A percentile compares a stretch with the other conserved stretches of the same genome.
Conservation (phyloP, 768 basidiomycete genomes). For the Leccinum longicurvipes region DNA sequence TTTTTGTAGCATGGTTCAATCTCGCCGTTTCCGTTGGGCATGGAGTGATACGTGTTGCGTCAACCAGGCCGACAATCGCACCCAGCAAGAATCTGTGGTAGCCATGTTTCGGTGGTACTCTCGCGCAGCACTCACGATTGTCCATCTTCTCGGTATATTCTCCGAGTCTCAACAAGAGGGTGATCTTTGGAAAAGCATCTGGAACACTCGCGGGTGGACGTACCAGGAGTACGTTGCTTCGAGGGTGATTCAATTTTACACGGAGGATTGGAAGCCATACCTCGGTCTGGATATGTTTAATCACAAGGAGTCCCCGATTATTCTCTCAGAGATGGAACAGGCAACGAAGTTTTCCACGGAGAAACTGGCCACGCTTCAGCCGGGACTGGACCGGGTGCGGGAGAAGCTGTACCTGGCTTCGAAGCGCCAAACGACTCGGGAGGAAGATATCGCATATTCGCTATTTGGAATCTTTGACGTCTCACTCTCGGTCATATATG, state of each 20-base stretch:
- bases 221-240: background rate
- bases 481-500: no score
- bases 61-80: background rate
- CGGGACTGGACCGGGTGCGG: no score
- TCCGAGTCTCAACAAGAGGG: background rate
- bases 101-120: background rate
- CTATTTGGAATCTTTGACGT: no score
- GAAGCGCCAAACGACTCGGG: no score
- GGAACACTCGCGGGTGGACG: background rate
- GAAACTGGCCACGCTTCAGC: no score
- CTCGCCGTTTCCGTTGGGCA: background rate
- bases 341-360: no score
- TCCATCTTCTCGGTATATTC: background rate
- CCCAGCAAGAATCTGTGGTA: background rate
- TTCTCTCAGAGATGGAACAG: background rate
- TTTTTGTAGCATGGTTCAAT: background rate
- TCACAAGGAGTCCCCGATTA: background rate
- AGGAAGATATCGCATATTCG: no score
- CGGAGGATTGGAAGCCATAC: background rate
- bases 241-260: background rate
- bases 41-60: background rate
- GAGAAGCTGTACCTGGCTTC: no score
- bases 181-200: background rate
- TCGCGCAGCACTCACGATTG: background rate
- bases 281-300: no score